Base-by-base conservation (phyloP, 2,329 filamentous ascomycete genomes). In the Fusarium nurragi region DNA sequence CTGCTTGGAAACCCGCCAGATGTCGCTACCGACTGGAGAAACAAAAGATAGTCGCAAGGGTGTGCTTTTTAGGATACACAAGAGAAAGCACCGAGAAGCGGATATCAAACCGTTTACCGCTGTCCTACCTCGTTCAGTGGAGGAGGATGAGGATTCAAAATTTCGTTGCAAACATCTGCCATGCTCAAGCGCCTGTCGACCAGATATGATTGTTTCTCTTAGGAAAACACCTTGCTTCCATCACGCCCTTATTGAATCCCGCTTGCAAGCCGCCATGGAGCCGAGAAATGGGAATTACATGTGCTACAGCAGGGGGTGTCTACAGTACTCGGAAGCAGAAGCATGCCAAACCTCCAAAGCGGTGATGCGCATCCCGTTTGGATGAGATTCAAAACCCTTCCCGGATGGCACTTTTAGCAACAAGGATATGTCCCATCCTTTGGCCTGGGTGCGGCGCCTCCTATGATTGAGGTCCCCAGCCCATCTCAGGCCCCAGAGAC, bases 311-410 rank as follows among this genome's bases (percentile, higher is more conserved):
- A 45, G 69, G 69, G 32, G 69, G 69, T 71, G 58, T n/a, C 10
- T 34, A 10, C 49, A 71, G 50, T 23, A 34, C 16, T 22, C 26
- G 16, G n/a, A 44, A 12, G 37, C 47, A 39, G 23, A 49, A 57
- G 56, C 63, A 72, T 73, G 68, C 68, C 60, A 73, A 71, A 70
- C 51, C 64, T 62, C 43, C 59, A 47, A 60, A 58, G 58, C 47
- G 62, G 61, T 69, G 69, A 69, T 72, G 68, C 64, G 53, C 65
- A 71, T 72, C 65, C 68, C 69, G 68, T 66, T 54, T 65, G 55
- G 55, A 69, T 70, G 62, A 70, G 65, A 67, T 71, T 72, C 54
- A 61, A 67, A 68, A 68, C 70, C 60, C 70, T 57, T 71, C 67
- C 64, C 48, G 38, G 52, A 63, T 64, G 65, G 67, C 59, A 71